Percentiles rank a stretch among this genome's conserved stretches.
These are phyloP conservation scores for Cardiospermum halicacabum DNA, from an alignment of 345 rosid species.

Conservation along the genomic window DNA sequence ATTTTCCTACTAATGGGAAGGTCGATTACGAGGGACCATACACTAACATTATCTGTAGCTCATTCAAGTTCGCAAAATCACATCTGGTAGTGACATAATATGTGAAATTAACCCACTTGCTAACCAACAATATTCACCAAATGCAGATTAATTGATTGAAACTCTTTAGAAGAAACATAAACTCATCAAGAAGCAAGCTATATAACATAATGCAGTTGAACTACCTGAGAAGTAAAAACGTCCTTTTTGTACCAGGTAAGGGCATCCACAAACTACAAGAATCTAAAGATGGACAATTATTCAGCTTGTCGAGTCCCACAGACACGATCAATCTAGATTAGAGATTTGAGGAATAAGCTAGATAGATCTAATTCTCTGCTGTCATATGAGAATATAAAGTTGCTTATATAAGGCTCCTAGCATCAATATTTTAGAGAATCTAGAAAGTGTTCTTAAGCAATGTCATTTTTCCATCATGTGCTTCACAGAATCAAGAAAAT, in stretches of 20 bases:
- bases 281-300: conserved; percentile 11
- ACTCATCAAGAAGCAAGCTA: not conserved
- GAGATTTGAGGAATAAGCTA: conserved; percentile 12
- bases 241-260: not conserved
- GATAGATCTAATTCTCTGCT: not conserved
- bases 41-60: not conserved
- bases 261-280: not conserved
- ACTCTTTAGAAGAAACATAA: not conserved
- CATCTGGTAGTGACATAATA: not conserved
- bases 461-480: too few species aligned
- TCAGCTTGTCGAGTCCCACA: conserved; percentile 8
- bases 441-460: not conserved
- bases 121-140: not conserved
- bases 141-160: conserved; percentile 1
- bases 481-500: too few species aligned
- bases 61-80: not conserved
- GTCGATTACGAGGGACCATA: not conserved
- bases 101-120: too few species aligned
- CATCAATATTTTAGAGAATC: not conserved
- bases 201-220: not conserved
- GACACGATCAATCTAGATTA: not conserved
- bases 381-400: not conserved
- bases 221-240: conserved; percentile 8
- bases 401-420: not conserved
- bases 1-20: not conserved